Evolutionary conservation across 805 yeast genomes (phyloP).

Genomic region (Metschnikowia peoriensis): DNA sequence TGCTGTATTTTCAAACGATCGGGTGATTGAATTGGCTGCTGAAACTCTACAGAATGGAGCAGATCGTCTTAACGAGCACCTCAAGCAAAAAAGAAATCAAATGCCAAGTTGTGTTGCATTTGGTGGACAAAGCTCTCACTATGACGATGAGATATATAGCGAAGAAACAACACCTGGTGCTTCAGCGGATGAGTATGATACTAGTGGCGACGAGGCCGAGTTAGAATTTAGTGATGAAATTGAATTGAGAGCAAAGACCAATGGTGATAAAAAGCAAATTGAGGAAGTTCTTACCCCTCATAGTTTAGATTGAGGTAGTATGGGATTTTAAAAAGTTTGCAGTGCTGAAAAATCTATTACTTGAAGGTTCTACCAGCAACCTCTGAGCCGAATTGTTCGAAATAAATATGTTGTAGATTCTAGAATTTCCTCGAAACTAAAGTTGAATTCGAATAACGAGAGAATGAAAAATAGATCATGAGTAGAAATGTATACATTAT

Average conservation of each 20-base stretch:
- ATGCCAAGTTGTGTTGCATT: slow-evolving; percentile 3
- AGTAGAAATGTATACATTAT: too few relatives aligned
- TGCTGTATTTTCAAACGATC: slow-evolving; percentile 15
- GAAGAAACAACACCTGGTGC: slow-evolving; percentile 15
- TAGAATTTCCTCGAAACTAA: too few relatives aligned
- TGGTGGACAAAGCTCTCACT: neutral
- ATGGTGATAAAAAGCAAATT: neutral
- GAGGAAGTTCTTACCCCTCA: slow-evolving; percentile 1
- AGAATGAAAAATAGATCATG: too few relatives aligned
- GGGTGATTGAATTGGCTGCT: slow-evolving; percentile 10
- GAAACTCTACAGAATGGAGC: slow-evolving; percentile 12
- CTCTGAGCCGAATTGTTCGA: too few relatives aligned
- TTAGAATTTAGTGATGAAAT: neutral
- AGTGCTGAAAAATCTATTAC: too few relatives aligned
- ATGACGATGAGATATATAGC: neutral
- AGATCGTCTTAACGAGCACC: slow-evolving; percentile 4
- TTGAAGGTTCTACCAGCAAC: too few relatives aligned
- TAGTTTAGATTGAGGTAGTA: slow-evolving; percentile 1
- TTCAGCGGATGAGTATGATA: slow-evolving; percentile 8
- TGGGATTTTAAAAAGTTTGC: too few relatives aligned
- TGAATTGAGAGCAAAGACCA: neutral
- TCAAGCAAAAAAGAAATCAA: slow-evolving; percentile 3
- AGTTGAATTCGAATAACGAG: too few relatives aligned
- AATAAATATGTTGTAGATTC: too few relatives aligned
- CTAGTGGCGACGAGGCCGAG: neutral